These are phyloP conservation scores for Ambrosia artemisiifolia DNA, from an alignment of 129 eudicot species.

Conservation along the genomic window DNA sequence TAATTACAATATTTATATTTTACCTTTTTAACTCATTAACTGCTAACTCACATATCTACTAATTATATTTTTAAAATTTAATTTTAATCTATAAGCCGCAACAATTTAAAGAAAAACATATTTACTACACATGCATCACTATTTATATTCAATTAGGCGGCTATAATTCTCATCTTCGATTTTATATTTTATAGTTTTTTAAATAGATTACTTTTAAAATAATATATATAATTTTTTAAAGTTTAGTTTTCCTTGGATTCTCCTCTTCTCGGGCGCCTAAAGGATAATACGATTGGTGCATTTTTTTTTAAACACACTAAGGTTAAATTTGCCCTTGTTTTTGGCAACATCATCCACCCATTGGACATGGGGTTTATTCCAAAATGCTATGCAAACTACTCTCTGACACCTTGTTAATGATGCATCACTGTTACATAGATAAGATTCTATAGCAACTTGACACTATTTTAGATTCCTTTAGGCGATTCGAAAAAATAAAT, in stretches of 20 bases:
- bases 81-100: too few relatives aligned
- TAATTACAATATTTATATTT: too few relatives aligned
- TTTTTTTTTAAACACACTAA: background rate
- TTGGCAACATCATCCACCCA: conserved; percentile 23
- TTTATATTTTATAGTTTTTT: too few relatives aligned
- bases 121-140: too few relatives aligned
- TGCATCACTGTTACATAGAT: conserved; percentile 21
- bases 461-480: background rate
- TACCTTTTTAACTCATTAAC: too few relatives aligned
- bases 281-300: background rate
- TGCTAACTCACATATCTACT: too few relatives aligned
- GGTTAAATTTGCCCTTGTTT: conserved; percentile 5
- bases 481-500: too few relatives aligned
- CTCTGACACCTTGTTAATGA: conserved; percentile 24
- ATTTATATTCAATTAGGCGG: too few relatives aligned
- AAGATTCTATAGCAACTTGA: conserved; percentile 18
- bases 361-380: conserved; percentile 24
- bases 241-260: background rate
- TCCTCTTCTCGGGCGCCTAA: background rate
- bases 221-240: background rate
- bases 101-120: too few relatives aligned
- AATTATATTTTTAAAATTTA: too few relatives aligned
- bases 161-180: too few relatives aligned
- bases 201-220: background rate
- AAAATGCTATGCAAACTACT: conserved; percentile 19